phyloP scores from a whole-genome alignment of 2,329 filamentous ascomycete species.

The Stagonosporopsis rhizophila region DNA sequence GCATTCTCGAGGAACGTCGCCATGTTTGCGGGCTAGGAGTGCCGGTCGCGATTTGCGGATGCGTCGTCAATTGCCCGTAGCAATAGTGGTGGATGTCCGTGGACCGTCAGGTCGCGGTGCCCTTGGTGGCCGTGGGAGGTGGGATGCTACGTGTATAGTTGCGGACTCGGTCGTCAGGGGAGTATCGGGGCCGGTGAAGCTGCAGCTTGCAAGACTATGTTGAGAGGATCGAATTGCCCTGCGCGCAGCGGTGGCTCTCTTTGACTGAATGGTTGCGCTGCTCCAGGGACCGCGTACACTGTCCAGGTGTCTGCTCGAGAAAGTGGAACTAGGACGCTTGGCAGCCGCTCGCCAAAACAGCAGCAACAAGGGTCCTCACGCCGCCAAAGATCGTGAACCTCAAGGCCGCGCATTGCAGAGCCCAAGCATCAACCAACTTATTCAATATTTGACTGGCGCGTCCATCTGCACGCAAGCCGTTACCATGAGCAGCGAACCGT shows the following conservation, averaged over 20 bases:
- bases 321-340: constrained; percentile 36
- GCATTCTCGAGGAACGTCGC: constrained; percentile 92
- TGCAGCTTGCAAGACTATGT: constrained; percentile 18
- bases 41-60: constrained; percentile 10
- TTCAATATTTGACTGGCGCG: neutral
- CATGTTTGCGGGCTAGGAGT: constrained; percentile 66
- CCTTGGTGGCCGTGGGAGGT: constrained; percentile 36
- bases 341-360: constrained; percentile 28
- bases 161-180: constrained; percentile 21
- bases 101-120: constrained; percentile 38
- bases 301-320: constrained; percentile 49
- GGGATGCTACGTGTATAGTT: constrained; percentile 48
- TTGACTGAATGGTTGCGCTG: constrained; percentile 26
- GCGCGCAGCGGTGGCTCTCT: constrained; percentile 28
- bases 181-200: constrained; percentile 19
- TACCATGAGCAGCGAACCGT: constrained; percentile 78
- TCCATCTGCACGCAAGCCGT: constrained; percentile 15
- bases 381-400: constrained; percentile 33
- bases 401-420: constrained; percentile 14
- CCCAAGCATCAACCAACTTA: constrained; percentile 12
- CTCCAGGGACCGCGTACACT: constrained; percentile 37
- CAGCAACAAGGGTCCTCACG: constrained; percentile 32
- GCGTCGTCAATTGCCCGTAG: constrained; percentile 19
- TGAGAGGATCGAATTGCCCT: constrained; percentile 25
- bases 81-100: constrained; percentile 39